A percentile compares a stretch with the other conserved stretches of the same genome.
phyloP scores from a whole-genome alignment of 176 grass and related monocot species.

The Pontederia paniculata region DNA sequence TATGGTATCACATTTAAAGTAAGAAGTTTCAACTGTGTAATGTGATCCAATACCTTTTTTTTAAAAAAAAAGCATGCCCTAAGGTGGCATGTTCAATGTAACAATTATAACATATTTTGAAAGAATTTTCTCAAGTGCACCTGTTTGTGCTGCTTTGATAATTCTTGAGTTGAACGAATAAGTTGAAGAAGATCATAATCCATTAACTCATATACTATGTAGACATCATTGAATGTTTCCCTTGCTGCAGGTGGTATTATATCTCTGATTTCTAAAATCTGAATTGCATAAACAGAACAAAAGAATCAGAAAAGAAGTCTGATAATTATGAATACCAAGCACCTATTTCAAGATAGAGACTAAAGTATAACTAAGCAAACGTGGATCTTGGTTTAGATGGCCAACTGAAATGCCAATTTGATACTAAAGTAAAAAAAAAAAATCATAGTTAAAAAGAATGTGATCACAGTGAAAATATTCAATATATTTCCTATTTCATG shows the following conservation, averaged over 20 bases:
- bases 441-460: no score
- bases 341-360: no score
- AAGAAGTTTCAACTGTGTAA: no score
- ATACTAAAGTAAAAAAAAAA: no score
- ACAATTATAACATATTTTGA: background rate
- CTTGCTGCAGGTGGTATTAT: conserved; percentile 81
- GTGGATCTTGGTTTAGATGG: background rate
- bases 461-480: no score
- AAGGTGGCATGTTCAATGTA: no score
- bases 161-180: conserved; percentile 90
- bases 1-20: no score
- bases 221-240: conserved; percentile 83
- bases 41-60: no score
- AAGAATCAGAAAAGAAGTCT: background rate
- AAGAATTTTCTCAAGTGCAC: conserved; percentile 1
- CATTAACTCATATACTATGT: conserved; percentile 95
- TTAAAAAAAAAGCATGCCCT: no score
- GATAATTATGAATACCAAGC: background rate
- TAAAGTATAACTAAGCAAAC: no score
- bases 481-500: no score
- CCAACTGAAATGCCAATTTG: background rate
- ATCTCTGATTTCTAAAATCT: conserved; percentile 98
- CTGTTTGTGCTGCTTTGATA: conserved; percentile 96
- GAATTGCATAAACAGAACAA: conserved; percentile 7
- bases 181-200: conserved; percentile 98